Base-by-base conservation (phyloP, 2,329 filamentous ascomycete species). In the Dichotomopilus funicola region DNA sequence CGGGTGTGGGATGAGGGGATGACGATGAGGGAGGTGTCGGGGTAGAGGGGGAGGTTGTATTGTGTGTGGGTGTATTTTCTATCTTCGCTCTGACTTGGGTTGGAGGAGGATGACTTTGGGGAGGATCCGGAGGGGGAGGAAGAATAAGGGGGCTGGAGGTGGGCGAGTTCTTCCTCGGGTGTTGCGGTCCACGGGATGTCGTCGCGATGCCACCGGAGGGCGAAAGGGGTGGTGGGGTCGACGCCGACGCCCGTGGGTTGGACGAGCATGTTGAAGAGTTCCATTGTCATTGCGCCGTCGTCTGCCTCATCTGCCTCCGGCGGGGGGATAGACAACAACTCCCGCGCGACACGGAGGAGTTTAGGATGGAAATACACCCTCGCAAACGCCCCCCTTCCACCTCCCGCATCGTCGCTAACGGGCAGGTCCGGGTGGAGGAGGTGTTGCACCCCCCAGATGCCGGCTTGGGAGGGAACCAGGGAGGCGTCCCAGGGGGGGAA, bases 391-490 rank as follows among this genome's bases (percentile, higher is more conserved):
- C 76, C 70, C 57, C 81, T 77, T 40, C 37, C 53, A 80, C 78
- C 0, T 77, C 67, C 2, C 75, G 68, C 54, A 80, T 75, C 4
- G 8, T 42, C 40, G 40, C 6, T 13, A 52, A 81, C 77, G 0
- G 83, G 79, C 62, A 92, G 81, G 1, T 78, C 74, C 0, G 89
- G 89, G 69, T 91, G 86, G 65, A 95, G 77, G 5, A 95, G 78
- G 70, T 91, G 88, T 75, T 95, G 90, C 2, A 95, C 86, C 60
- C 89, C 90, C 91, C 90, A 95, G 70, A 95, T 95, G 19, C 73
- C 71, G 0, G 76, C 73, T 1, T 77, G 73, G 49, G 76, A 75
- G n/a, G 75, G 75, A 1, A 79, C 75, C 0, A 78, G 73, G 46
- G 78, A 76, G 27, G 75, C 76, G 4, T 80, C 75, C 90, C 90